These are phyloP conservation scores for Stemphylium beticola DNA, from an alignment of 2,329 filamentous ascomycete species.

Conservation along the genomic window DNA sequence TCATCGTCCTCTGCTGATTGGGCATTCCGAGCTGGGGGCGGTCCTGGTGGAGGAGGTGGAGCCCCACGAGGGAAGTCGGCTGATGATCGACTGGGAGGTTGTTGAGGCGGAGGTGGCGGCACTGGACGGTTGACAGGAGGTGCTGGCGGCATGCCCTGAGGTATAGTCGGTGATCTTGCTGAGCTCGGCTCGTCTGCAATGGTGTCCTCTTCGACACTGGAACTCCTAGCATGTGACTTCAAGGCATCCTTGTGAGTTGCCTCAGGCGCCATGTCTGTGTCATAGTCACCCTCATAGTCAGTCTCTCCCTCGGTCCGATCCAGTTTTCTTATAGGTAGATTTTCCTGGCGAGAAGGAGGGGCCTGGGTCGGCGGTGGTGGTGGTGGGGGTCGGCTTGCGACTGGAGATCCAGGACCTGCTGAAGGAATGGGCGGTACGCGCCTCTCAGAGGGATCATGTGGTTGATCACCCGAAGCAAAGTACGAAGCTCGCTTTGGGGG, in stretches of 20 bases:
- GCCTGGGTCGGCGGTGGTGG: conserved; percentile 55
- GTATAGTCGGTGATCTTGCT: conserved; percentile 48
- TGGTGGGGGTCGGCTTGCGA: conserved; percentile 51
- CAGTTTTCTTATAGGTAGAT: conserved; percentile 44
- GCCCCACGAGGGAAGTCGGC: conserved; percentile 71
- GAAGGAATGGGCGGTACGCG: conserved; percentile 62
- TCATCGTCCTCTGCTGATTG: conserved; percentile 55
- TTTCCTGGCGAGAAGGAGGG: conserved; percentile 47
- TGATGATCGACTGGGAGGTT: conserved; percentile 64
- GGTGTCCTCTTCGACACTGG: conserved; percentile 72
- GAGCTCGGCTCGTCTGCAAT: conserved; percentile 60
- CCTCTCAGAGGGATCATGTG: conserved; percentile 34
- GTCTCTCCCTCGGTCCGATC: conserved; percentile 81
- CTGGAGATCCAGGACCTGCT: conserved; percentile 44
- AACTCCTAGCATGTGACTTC: conserved; percentile 78
- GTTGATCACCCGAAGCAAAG: conserved; percentile 47
- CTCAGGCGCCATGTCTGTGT: conserved; percentile 94
- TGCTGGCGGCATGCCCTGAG: conserved; percentile 42
- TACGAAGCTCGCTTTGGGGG: conserved; percentile 51
- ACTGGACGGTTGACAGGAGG: conserved; percentile 49
- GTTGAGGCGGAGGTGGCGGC: conserved; percentile 65
- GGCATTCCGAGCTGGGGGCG: conserved; percentile 65
- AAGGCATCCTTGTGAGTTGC: conserved; percentile 93
- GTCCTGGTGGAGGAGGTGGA: conserved; percentile 70
- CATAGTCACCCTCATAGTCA: conserved; percentile 97